phyloP scores from a whole-genome alignment of 2,329 filamentous ascomycete species.

The Ophiostoma ulmi region DNA sequence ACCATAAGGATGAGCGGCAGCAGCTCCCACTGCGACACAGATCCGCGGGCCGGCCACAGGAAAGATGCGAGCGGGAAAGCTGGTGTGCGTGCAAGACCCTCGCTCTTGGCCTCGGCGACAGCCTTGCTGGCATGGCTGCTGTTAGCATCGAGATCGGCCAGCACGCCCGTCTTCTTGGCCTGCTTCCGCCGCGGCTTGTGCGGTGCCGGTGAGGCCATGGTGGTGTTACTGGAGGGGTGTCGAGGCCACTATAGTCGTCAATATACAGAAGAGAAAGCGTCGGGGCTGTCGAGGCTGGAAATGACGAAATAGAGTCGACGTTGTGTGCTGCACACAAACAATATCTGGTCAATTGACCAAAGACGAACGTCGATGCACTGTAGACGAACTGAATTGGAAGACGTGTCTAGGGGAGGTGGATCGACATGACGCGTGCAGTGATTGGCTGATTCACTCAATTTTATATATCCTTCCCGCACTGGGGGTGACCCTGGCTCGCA shows the following conservation, averaged over 20 bases:
- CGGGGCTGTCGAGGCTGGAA: neutral
- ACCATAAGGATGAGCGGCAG: conserved; percentile 83
- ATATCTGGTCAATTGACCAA: conserved; percentile 5
- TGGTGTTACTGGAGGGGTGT: neutral
- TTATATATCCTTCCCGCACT: neutral
- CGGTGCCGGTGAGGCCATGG: conserved; percentile 39
- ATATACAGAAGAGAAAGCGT: neutral
- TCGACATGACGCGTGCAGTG: neutral
- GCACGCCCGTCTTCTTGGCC: conserved; percentile 39
- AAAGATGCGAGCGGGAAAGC: conserved; percentile 91
- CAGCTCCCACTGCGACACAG: conserved; percentile 85
- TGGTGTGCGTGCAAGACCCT: conserved; percentile 53
- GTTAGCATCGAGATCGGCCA: conserved; percentile 17
- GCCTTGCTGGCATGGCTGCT: conserved; percentile 16
- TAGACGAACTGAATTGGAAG: conserved; percentile 1
- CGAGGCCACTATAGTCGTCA: neutral
- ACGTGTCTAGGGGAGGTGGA: conserved; percentile 12
- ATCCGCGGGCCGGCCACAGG: conserved; percentile 82
- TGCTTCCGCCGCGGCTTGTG: conserved; percentile 57
- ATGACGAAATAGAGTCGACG: neutral
- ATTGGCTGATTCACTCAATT: neutral
- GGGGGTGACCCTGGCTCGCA: conserved; percentile 3
- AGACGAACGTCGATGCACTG: neutral
- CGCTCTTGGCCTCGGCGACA: conserved; percentile 30
- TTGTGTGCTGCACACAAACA: neutral